Conservation (phyloP, 1,284 basidiomycete species). For the Afroboletus lepidellus region DNA sequence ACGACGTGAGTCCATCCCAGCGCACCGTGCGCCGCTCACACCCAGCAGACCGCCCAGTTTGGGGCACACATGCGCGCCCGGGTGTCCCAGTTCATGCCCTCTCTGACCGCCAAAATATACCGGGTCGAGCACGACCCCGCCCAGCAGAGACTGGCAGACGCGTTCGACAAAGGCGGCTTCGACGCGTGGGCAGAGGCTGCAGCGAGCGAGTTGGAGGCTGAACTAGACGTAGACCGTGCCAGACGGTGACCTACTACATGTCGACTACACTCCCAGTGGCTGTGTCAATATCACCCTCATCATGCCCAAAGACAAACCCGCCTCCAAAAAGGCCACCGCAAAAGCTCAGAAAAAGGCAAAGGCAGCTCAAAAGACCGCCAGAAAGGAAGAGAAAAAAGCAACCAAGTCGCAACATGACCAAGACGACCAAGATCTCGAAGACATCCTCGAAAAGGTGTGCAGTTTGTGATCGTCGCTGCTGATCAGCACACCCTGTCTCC, state of each 20-base stretch:
- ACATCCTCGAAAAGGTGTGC: constrained; percentile 75
- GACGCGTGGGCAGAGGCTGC: constrained; percentile 50
- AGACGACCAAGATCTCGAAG: constrained; percentile 78
- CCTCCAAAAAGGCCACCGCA: constrained; percentile 50
- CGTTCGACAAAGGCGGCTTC: constrained; percentile 57
- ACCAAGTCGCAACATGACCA: constrained; percentile 47
- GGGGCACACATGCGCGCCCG: constrained; percentile 45
- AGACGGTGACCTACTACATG: not conserved
- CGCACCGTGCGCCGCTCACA: not conserved
- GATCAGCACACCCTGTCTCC: constrained; percentile 7
- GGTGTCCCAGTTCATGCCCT: constrained; percentile 46
- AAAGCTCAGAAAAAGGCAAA: constrained; percentile 77
- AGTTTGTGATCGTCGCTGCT: not conserved
- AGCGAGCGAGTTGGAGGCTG: constrained; percentile 52
- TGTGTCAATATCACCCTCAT: not conserved
- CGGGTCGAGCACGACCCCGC: constrained; percentile 42
- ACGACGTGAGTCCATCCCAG: constrained; percentile 34
- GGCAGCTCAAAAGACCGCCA: constrained; percentile 63
- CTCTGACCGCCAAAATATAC: constrained; percentile 51
- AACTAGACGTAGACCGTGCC: constrained; percentile 45
- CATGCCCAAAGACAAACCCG: constrained; percentile 23
- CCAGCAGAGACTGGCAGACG: constrained; percentile 47
- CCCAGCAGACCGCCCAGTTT: constrained; percentile 53
- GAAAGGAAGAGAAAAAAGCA: constrained; percentile 67
- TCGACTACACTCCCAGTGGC: not conserved